Conservation (phyloP, 768 basidiomycete genomes). For the Pleurotus tuber-regium region DNA sequence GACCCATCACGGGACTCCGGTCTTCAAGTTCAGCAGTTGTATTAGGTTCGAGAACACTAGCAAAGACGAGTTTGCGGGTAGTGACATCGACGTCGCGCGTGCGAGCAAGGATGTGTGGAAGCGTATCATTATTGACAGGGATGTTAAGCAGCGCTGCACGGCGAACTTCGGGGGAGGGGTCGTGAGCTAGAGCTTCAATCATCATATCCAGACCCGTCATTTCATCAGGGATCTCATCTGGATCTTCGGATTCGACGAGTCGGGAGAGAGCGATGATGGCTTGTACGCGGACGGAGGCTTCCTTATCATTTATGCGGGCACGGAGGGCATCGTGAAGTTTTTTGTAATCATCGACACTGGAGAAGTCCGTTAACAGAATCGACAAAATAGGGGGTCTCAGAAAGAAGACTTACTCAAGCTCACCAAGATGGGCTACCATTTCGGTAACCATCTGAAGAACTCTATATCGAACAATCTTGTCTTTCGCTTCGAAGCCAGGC, state of each 20-base stretch:
- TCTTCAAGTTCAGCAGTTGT: constrained; percentile 21
- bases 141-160: constrained; percentile 74
- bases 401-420: constrained; percentile 68
- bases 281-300: constrained; percentile 71
- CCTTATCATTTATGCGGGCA: constrained; percentile 78
- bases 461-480: constrained; percentile 84
- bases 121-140: constrained; percentile 48
- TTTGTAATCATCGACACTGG: constrained; percentile 75
- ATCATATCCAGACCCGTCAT: constrained; percentile 57
- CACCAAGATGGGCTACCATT: constrained; percentile 77
- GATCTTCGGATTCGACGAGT: constrained; percentile 69
- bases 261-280: constrained; percentile 79
- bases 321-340: constrained; percentile 61
- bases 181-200: constrained; percentile 63
- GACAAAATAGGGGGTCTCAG: constrained; percentile 5
- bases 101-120: constrained; percentile 69
- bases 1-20: constrained; percentile 35
- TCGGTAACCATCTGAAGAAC: constrained; percentile 74
- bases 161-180: constrained; percentile 88
- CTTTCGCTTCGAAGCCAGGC: constrained; percentile 79
- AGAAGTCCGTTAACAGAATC: no score
- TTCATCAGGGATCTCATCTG: constrained; percentile 48
- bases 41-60: constrained; percentile 49
- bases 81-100: constrained; percentile 76
- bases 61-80: constrained; percentile 74